Evolutionary conservation across 2,329 filamentous ascomycete genomes (phyloP).

Genomic region (Periconia sp.): DNA sequence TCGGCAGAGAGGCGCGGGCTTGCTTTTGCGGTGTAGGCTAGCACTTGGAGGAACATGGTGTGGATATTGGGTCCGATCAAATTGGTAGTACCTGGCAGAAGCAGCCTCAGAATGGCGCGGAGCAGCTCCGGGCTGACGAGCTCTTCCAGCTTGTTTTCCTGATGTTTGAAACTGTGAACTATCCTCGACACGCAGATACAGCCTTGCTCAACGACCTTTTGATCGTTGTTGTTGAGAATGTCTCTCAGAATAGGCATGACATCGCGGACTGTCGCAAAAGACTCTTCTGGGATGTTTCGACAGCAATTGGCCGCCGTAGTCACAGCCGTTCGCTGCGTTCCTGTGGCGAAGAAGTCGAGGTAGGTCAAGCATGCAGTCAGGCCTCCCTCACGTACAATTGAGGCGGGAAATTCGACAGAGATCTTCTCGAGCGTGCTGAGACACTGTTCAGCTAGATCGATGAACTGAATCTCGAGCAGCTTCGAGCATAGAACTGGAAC

Average conservation of each 20-base stretch:
- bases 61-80: slow-evolving; percentile 93
- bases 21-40: slow-evolving; percentile 87
- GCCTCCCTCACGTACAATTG: slow-evolving; percentile 94
- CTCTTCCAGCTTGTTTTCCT: slow-evolving; percentile 86
- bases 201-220: slow-evolving; percentile 95
- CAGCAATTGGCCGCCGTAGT: slow-evolving; percentile 98
- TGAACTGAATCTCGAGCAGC: slow-evolving; percentile 93
- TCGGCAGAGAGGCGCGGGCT: slow-evolving; percentile 88
- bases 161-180: slow-evolving; percentile 94
- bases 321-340: slow-evolving; percentile 94
- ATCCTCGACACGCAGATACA: slow-evolving; percentile 95
- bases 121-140: slow-evolving; percentile 88
- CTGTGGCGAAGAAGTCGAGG: slow-evolving; percentile 96
- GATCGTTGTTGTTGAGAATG: slow-evolving; percentile 89
- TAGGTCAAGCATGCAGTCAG: slow-evolving; percentile 95
- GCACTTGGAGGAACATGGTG: slow-evolving; percentile 90
- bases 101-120: slow-evolving; percentile 80
- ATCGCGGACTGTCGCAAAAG: slow-evolving; percentile 87
- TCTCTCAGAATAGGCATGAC: slow-evolving; percentile 96
- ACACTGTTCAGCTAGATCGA: slow-evolving; percentile 95
- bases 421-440: slow-evolving; percentile 97
- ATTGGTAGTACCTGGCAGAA: slow-evolving; percentile 94
- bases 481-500: slow-evolving; percentile 95
- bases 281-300: slow-evolving; percentile 92
- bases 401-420: slow-evolving; percentile 91